Conservation (phyloP, 2,329 filamentous ascomycete species). For the Decorospora gaudefroyi region DNA sequence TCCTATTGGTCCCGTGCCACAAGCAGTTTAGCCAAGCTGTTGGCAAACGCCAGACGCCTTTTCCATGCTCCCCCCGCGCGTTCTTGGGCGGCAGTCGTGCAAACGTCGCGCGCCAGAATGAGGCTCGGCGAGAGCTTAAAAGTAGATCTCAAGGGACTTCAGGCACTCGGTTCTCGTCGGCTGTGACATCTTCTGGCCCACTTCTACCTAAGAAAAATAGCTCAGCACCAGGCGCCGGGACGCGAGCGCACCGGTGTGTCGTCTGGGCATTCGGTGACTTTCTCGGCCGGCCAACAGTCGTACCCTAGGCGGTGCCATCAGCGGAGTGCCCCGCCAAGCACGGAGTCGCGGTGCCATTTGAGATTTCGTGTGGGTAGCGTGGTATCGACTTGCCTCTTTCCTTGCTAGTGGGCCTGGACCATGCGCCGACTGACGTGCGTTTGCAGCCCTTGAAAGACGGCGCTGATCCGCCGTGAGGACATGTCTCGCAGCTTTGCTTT, state of each 20-base stretch:
- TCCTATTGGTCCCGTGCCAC: conserved; percentile 19
- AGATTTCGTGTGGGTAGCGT: conserved; percentile 29
- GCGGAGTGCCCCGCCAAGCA: conserved; percentile 26
- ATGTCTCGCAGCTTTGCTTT: conserved; percentile 25
- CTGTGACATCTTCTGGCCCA: conserved; percentile 13
- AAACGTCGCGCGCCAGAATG: background rate
- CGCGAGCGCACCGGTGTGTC: conserved; percentile 8
- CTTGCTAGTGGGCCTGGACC: conserved; percentile 30
- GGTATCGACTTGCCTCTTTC: conserved; percentile 18
- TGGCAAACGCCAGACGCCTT: background rate
- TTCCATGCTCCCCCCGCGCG: conserved; percentile 12
- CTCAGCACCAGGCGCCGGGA: conserved; percentile 12
- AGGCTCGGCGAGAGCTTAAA: conserved; percentile 1
- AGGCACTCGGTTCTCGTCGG: conserved; percentile 7
- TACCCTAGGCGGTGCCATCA: conserved; percentile 15
- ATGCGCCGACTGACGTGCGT: conserved; percentile 33
- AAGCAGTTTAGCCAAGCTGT: too few species aligned
- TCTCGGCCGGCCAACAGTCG: conserved; percentile 18
- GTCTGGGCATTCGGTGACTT: conserved; percentile 22
- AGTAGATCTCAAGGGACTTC: background rate
- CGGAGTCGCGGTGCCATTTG: conserved; percentile 20
- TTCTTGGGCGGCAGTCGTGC: conserved; percentile 3
- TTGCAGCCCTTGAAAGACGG: conserved; percentile 36
- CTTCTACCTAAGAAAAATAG: conserved; percentile 26
- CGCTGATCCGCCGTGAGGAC: conserved; percentile 23